These are phyloP conservation scores for Tuber calosporum DNA, from an alignment of 495 filamentous ascomycete genomes.

Conservation along the genomic window DNA sequence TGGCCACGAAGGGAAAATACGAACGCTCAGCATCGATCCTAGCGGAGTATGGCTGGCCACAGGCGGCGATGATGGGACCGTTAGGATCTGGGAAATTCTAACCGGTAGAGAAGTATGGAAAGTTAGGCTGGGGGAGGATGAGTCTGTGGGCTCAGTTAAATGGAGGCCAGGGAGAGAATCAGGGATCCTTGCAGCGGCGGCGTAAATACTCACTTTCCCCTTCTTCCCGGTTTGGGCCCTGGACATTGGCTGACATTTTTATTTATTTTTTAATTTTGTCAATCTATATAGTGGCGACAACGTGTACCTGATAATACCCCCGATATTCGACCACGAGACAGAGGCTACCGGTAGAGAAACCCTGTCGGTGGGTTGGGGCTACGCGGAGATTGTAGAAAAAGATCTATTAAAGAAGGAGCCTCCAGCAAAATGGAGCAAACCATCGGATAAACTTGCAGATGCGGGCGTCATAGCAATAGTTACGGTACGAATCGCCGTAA, in stretches of 20 bases:
- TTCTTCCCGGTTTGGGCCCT: not conserved
- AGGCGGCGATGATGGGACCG: slow-evolving; percentile 89
- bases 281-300: slow-evolving; percentile 56
- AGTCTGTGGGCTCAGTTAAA: slow-evolving; percentile 75
- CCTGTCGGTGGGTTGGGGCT: slow-evolving; percentile 81
- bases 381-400: slow-evolving; percentile 62
- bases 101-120: slow-evolving; percentile 86
- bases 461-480: slow-evolving; percentile 69
- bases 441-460: slow-evolving; percentile 62
- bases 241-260: not conserved
- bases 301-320: slow-evolving; percentile 74
- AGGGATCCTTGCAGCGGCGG: slow-evolving; percentile 71
- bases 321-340: slow-evolving; percentile 60
- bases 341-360: slow-evolving; percentile 66
- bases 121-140: slow-evolving; percentile 67
- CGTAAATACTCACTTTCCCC: slow-evolving; percentile 36
- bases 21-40: slow-evolving; percentile 72
- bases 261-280: not conserved
- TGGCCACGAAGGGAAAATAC: slow-evolving; percentile 83
- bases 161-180: slow-evolving; percentile 83
- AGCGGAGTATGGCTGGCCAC: slow-evolving; percentile 72
- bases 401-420: slow-evolving; percentile 62
- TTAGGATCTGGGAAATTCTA: slow-evolving; percentile 80
- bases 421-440: slow-evolving; percentile 74
- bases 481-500: slow-evolving; percentile 72